These are phyloP conservation scores for Alternaria conjuncta DNA, from an alignment of 2,329 filamentous ascomycete genomes.

Conservation along the genomic window DNA sequence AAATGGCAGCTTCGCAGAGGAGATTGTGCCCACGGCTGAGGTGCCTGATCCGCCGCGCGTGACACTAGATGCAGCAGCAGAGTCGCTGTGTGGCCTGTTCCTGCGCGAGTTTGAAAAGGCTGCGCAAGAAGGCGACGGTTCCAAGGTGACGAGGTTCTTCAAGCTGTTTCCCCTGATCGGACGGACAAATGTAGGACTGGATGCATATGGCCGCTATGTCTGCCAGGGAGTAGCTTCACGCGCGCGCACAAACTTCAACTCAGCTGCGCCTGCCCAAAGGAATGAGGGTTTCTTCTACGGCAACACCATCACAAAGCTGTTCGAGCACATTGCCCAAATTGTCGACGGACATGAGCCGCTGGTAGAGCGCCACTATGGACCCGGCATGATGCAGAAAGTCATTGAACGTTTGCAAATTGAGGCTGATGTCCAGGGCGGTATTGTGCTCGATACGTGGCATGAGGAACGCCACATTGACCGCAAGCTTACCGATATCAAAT, in stretches of 20 bases:
- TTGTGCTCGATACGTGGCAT: conserved; percentile 93
- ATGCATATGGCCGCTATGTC: conserved; percentile 95
- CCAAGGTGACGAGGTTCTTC: conserved; percentile 94
- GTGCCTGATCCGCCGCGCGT: conserved; percentile 89
- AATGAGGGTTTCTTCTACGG: conserved; percentile 91
- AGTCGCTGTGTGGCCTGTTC: conserved; percentile 89
- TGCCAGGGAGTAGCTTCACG: conserved; percentile 90
- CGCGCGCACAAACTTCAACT: conserved; percentile 80
- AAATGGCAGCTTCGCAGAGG: conserved; percentile 83
- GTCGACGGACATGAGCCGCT: conserved; percentile 89
- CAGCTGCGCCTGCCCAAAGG: conserved; percentile 64
- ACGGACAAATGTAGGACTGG: conserved; percentile 83
- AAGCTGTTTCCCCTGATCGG: conserved; percentile 96
- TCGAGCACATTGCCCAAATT: conserved; percentile 97
- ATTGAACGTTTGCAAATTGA: conserved; percentile 93
- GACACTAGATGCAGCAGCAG: conserved; percentile 84
- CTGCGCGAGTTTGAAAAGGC: conserved; percentile 94
- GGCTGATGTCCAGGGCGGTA: conserved; percentile 94
- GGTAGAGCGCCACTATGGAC: conserved; percentile 92
- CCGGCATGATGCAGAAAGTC: conserved; percentile 91
- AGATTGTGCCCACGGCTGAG: conserved; percentile 93
- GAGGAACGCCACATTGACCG: conserved; percentile 86
- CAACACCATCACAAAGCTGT: conserved; percentile 86
- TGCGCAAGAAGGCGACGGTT: conserved; percentile 82
- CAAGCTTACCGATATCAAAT: conserved; percentile 92